phyloP scores from a whole-genome alignment of 208 protist species.

The Wallacemonas sp. region DNA sequence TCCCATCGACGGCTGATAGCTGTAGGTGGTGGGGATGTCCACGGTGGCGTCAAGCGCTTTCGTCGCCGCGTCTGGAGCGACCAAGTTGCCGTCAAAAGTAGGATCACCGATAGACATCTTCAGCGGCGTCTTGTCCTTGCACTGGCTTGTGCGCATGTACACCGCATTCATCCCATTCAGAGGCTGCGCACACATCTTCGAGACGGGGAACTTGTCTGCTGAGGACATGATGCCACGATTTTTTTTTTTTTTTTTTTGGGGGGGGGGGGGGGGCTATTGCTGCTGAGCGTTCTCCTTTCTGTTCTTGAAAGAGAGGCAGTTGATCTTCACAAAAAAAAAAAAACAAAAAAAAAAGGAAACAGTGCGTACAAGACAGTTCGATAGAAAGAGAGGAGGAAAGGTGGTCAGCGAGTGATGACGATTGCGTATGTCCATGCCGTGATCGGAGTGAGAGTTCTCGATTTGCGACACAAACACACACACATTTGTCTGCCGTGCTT shows the following conservation, averaged over 20 bases:
- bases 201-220: constrained; percentile 4
- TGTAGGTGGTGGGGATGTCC: constrained; percentile 35
- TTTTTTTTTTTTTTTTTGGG: neutral
- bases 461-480: too few species aligned
- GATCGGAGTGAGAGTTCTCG: too few species aligned
- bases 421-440: too few species aligned
- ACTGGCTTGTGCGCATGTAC: constrained; percentile 29
- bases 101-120: constrained; percentile 69
- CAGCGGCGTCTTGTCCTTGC: constrained; percentile 42
- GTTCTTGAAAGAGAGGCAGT: neutral
- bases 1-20: constrained; percentile 50
- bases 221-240: neutral
- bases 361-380: neutral
- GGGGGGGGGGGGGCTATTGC: too few species aligned
- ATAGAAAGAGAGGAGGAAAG: constrained; percentile 10
- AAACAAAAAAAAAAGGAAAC: neutral
- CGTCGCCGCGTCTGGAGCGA: constrained; percentile 26
- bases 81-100: constrained; percentile 72
- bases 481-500: too few species aligned
- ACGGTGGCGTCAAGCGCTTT: constrained; percentile 26
- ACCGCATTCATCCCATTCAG: constrained; percentile 29
- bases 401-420: neutral
- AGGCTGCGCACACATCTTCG: constrained; percentile 17
- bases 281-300: constrained; percentile 16
- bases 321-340: constrained; percentile 1